Base-by-base conservation (phyloP, 2,329 filamentous ascomycete species). In the Sporothrix mexicana region DNA sequence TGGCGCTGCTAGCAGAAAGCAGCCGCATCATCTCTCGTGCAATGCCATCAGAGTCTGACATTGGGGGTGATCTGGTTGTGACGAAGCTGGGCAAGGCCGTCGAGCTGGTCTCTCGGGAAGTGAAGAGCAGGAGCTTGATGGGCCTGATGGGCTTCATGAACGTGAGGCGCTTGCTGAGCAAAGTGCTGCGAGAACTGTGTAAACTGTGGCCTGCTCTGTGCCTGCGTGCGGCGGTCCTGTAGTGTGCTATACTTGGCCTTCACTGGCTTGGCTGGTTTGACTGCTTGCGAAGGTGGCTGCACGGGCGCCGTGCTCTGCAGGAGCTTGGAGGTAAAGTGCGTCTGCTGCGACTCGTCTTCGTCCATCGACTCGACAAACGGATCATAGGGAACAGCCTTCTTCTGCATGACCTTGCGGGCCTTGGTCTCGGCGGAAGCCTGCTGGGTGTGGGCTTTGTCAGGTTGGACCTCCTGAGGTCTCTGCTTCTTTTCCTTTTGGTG, bases 1-100 rank as follows among this genome's bases (percentile, higher is more conserved):
- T 15, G 20, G 53, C 15, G 30, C 10, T 10, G 8, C 23, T n/a
- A 7, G 49, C n/a, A 20, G 69, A 15, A 10, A 75, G 53, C 0
- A 73, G 59, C 23, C 61, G 69, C 72, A 76, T 74, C 73, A 76
- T 72, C 51, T 75, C 51, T 1, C 41, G 59, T 3, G 73, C 74
- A 36, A 75, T 69, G 8, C 17, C 61, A 7, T 71, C 62, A 1
- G 69, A 43, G 5, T 36, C 51, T 49, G 0, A 41, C 53, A 10
- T n/a, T 69, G 2, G 55, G 49, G n/a, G 45, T 59, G 36, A 12
- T 25, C 43, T 57, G 30, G n/a, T 12, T 30, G 41, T 25, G 7
- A 4, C 45, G 23, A 20, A 49, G 12, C 13, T n/a, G 53, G 41
- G 61, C 20, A 36, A 15, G 15, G 8, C 43, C 45, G 20, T 67